Conservation (phyloP, 1,284 basidiomycete genomes). For the Hymenochaete sp. region DNA sequence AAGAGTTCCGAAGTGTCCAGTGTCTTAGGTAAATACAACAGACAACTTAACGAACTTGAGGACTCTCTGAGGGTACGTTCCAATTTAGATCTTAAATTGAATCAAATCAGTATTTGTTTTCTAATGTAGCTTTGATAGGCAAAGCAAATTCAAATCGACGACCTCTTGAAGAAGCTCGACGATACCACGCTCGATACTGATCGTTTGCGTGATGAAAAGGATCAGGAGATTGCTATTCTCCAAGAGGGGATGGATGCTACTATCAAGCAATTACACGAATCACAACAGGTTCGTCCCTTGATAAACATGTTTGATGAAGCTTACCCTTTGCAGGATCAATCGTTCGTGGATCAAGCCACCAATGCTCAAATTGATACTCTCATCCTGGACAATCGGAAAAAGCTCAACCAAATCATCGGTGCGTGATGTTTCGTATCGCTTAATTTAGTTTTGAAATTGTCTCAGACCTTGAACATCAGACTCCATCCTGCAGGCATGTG, state of each 20-base stretch:
- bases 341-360: conserved; percentile 79
- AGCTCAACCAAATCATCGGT: conserved; percentile 97
- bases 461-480: conserved; percentile 39
- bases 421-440: conserved; percentile 22
- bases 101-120: neutral
- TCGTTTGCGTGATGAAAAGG: conserved; percentile 87
- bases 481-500: conserved; percentile 94
- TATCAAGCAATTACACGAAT: conserved; percentile 81
- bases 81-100: neutral
- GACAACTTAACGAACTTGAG: conserved; percentile 93
- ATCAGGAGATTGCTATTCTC: conserved; percentile 91
- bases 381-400: conserved; percentile 95
- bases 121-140: conserved; percentile 38
- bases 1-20: conserved; percentile 90
- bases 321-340: conserved; percentile 53
- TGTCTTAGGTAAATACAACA: conserved; percentile 90
- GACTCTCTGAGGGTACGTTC: conserved; percentile 76
- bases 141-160: conserved; percentile 93
- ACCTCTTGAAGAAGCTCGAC: conserved; percentile 75
- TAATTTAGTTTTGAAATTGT: conserved; percentile 4
- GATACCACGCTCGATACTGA: conserved; percentile 70
- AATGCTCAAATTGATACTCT: conserved; percentile 96
- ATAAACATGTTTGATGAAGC: neutral
- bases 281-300: conserved; percentile 58
- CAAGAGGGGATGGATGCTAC: conserved; percentile 96